phyloP scores from a whole-genome alignment of 1,284 basidiomycete species.

The Cutaneotrichosporon arboriforme region DNA sequence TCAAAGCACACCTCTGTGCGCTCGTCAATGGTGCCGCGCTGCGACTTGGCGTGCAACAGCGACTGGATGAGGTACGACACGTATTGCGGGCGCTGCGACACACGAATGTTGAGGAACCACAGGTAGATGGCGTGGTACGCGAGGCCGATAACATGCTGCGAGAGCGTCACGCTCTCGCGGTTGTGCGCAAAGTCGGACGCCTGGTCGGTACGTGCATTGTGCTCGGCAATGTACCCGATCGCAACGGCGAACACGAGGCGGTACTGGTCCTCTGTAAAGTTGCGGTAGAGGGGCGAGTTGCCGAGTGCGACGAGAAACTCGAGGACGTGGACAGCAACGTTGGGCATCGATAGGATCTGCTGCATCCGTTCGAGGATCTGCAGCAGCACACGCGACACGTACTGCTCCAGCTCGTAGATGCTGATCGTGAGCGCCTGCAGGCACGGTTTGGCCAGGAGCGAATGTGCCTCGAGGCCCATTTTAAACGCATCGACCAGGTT shows the following conservation, averaged over 20 bases:
- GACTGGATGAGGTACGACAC: slow-evolving; percentile 83
- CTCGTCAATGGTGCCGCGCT: slow-evolving; percentile 69
- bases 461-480: slow-evolving; percentile 64
- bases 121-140: slow-evolving; percentile 90
- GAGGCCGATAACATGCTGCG: slow-evolving; percentile 90
- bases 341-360: slow-evolving; percentile 89
- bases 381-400: slow-evolving; percentile 74
- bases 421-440: slow-evolving; percentile 83
- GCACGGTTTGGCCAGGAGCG: slow-evolving; percentile 82
- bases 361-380: slow-evolving; percentile 81
- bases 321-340: slow-evolving; percentile 92
- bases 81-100: slow-evolving; percentile 76
- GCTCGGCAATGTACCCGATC: slow-evolving; percentile 87
- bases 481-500: slow-evolving; percentile 79
- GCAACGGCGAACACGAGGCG: slow-evolving; percentile 94
- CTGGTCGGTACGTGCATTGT: slow-evolving; percentile 49
- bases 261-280: slow-evolving; percentile 89
- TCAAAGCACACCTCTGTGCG: slow-evolving; percentile 96
- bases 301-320: slow-evolving; percentile 86
- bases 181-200: slow-evolving; percentile 56
- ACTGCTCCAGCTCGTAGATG: slow-evolving; percentile 80
- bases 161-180: slow-evolving; percentile 73
- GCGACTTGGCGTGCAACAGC: slow-evolving; percentile 81
- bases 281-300: slow-evolving; percentile 73
- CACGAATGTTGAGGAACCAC: slow-evolving; percentile 88